A percentile compares a stretch with the other conserved stretches of the same genome.
phyloP scores from a whole-genome alignment of 176 grass and related monocot species.

The Neostapfia colusana region DNA sequence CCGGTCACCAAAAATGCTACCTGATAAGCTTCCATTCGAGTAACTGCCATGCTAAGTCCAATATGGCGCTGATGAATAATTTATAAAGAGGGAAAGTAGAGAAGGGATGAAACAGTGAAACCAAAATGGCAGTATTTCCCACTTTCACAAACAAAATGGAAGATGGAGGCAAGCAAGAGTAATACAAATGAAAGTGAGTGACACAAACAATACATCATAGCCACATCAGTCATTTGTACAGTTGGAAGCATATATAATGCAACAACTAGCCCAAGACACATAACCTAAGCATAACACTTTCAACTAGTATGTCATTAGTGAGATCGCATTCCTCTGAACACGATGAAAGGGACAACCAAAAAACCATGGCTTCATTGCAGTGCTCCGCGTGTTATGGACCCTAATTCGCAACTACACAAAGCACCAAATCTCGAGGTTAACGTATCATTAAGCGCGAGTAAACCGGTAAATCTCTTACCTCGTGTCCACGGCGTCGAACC shows the following conservation, averaged over 20 bases:
- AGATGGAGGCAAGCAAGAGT: background rate
- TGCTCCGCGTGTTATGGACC: background rate
- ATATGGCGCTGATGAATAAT: conserved; percentile 1
- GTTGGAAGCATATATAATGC: background rate
- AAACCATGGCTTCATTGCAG: background rate
- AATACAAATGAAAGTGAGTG: background rate
- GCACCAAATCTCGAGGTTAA: background rate
- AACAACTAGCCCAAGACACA: background rate
- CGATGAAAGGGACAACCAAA: background rate
- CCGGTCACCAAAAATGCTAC: background rate
- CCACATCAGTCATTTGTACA: background rate
- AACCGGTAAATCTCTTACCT: conserved; percentile 33
- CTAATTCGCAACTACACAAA: conserved; percentile 6
- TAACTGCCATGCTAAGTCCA: background rate
- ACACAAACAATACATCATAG: background rate
- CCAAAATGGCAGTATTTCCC: background rate
- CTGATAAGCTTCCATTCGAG: background rate
- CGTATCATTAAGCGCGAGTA: background rate
- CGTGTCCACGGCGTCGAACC: conserved; percentile 32
- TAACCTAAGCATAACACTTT: background rate
- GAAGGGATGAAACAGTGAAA: background rate
- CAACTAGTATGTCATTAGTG: background rate
- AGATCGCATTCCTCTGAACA: background rate
- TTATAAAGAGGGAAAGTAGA: background rate
- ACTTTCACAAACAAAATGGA: background rate